phyloP scores from a whole-genome alignment of 139 green algal species.

The Bryopsis sp. region DNA sequence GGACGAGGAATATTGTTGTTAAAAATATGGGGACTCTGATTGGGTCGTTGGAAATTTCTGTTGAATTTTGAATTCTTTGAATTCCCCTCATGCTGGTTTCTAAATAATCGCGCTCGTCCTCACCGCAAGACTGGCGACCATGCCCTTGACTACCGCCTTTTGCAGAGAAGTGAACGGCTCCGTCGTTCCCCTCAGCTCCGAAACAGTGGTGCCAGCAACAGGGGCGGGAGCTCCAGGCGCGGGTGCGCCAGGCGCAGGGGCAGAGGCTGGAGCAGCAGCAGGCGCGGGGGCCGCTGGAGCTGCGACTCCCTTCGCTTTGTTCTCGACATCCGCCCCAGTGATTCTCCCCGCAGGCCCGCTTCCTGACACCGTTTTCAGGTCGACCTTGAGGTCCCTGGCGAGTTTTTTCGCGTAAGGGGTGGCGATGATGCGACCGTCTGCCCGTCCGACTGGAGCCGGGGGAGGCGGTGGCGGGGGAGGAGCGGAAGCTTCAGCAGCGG shows the following conservation, averaged over 20 bases:
- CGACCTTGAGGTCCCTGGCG: slow-evolving; percentile 86
- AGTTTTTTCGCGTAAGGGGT: slow-evolving; percentile 98
- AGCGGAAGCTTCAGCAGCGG: slow-evolving; percentile 30
- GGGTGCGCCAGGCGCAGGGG: slow-evolving; percentile 24
- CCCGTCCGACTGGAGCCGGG: slow-evolving; percentile 31
- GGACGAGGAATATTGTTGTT: too few relatives aligned
- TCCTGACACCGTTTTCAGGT: slow-evolving; percentile 71
- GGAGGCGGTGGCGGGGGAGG: slow-evolving; percentile 28
- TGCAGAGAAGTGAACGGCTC: slow-evolving; percentile 88
- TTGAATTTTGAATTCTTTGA: too few relatives aligned
- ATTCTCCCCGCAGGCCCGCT: slow-evolving; percentile 87
- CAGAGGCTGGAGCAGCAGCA: slow-evolving; percentile 26
- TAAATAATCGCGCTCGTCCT: too few relatives aligned
- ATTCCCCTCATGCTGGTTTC: too few relatives aligned
- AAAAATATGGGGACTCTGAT: too few relatives aligned
- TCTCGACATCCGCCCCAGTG: slow-evolving; percentile 86
- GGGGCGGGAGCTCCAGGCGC: slow-evolving; percentile 30
- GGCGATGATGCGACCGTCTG: slow-evolving; percentile 81
- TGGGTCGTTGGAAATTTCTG: too few relatives aligned
- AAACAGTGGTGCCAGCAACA: slow-evolving; percentile 48
- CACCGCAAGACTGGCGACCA: slow-evolving; percentile 85
- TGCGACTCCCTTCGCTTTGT: slow-evolving; percentile 36
- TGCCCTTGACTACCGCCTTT: slow-evolving; percentile 85
- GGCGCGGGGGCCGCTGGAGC: slow-evolving; percentile 31
- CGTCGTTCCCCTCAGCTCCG: slow-evolving; percentile 75